A percentile compares a stretch with the other conserved stretches of the same genome.
Evolutionary conservation across 495 filamentous ascomycete species (phyloP).

Genomic region (Beverwykella pulmonaria): DNA sequence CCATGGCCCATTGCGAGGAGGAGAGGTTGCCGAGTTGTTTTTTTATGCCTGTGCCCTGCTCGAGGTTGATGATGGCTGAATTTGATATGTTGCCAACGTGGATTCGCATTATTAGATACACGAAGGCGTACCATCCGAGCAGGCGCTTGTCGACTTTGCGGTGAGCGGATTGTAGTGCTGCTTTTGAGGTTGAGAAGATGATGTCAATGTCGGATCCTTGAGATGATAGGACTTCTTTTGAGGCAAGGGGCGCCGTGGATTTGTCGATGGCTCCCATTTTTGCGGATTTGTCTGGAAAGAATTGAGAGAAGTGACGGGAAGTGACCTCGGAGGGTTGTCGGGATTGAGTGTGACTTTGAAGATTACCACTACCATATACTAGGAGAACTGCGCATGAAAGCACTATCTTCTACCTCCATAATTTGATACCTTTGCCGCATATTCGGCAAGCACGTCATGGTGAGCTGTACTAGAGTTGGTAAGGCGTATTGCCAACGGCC

Average conservation of each 20-base stretch:
- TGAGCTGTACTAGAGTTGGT: not conserved
- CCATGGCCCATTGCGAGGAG: conserved; percentile 49
- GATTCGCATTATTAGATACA: conserved; percentile 5
- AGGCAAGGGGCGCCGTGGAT: no score
- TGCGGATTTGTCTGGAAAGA: no score
- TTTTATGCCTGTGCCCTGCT: conserved; percentile 34
- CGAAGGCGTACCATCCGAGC: not conserved
- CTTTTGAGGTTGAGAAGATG: not conserved
- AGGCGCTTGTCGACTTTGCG: conserved; percentile 12
- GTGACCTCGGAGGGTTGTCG: no score
- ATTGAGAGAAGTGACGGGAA: no score
- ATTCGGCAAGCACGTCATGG: conserved; percentile 1
- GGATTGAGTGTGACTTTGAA: no score
- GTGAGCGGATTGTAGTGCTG: not conserved
- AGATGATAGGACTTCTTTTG: no score
- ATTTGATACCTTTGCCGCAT: not conserved
- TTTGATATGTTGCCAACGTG: conserved; percentile 40
- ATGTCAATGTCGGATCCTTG: no score
- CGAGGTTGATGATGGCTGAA: conserved; percentile 53
- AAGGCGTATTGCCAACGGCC: not conserved
- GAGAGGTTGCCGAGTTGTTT: conserved; percentile 48
- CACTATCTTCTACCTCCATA: no score
- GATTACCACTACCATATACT: no score
- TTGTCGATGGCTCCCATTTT: no score
- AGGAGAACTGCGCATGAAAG: not conserved